These are phyloP conservation scores for Trichoderma polysporum DNA, from an alignment of 2,329 filamentous ascomycete genomes.

Conservation along the genomic window DNA sequence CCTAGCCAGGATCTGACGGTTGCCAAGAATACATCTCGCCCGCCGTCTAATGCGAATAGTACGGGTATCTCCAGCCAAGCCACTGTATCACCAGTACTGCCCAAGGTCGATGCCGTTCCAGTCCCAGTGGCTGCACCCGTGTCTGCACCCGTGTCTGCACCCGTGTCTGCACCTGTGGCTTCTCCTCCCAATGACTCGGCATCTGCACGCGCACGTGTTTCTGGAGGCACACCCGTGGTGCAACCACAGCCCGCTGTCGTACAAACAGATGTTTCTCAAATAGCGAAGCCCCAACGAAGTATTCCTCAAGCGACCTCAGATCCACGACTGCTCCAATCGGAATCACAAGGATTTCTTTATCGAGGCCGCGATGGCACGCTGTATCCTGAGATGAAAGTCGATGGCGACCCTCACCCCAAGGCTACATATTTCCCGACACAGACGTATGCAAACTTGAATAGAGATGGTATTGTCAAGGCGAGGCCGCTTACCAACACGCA, in stretches of 20 bases:
- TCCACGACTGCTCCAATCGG: conserved; percentile 35
- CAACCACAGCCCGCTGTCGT: conserved; percentile 32
- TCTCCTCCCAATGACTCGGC: conserved; percentile 27
- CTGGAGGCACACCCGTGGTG: conserved; percentile 21
- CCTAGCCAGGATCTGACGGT: conserved; percentile 26
- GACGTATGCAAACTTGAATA: conserved; percentile 29
- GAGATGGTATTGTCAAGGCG: conserved; percentile 43
- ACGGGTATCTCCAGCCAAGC: not conserved
- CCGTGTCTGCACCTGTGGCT: not conserved
- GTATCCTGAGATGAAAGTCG: conserved; percentile 43
- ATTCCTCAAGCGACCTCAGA: conserved; percentile 28
- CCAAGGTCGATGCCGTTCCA: not conserved
- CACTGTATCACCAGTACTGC: not conserved
- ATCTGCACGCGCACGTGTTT: conserved; percentile 24
- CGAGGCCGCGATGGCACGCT: conserved; percentile 41
- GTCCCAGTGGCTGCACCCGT: not conserved
- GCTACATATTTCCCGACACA: conserved; percentile 41
- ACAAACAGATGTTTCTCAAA: conserved; percentile 22
- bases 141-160: not conserved
- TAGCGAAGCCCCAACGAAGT: conserved; percentile 24
- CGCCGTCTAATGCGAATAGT: not conserved
- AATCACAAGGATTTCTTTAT: conserved; percentile 38
- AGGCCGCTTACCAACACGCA: conserved; percentile 45
- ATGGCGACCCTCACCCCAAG: conserved; percentile 36
- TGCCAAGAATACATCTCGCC: conserved; percentile 27